Conservation (phyloP, 2,329 filamentous ascomycete species). For the Phaeosphaeria sp. region DNA sequence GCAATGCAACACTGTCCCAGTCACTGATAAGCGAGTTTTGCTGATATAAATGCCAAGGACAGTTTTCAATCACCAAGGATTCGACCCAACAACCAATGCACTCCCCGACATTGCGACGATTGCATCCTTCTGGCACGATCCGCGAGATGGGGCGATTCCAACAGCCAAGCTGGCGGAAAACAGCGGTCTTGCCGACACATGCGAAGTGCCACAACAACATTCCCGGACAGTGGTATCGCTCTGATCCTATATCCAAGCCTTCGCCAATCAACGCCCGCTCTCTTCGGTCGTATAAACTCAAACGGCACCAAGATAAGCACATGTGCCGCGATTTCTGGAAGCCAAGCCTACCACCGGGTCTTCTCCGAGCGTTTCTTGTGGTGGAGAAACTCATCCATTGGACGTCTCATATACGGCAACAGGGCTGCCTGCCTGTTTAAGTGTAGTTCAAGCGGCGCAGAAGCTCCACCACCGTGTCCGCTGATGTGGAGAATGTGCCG, state of each 20-base stretch:
- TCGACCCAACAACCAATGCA: not conserved
- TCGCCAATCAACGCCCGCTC: constrained; percentile 5
- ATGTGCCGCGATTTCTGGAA: constrained; percentile 21
- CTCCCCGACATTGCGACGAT: not conserved
- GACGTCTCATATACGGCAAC: not conserved
- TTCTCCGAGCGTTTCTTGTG: not conserved
- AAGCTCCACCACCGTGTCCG: not conserved
- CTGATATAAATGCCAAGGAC: not conserved
- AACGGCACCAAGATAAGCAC: constrained; percentile 23
- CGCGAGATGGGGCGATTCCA: not conserved
- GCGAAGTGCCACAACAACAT: not conserved
- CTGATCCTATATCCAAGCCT: not conserved
- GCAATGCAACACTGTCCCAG: not conserved
- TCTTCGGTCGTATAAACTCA: constrained; percentile 4
- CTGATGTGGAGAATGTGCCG: constrained; percentile 13
- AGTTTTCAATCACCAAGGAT: not conserved
- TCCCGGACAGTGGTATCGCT: not conserved
- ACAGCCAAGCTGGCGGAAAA: constrained; percentile 14
- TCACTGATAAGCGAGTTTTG: constrained; percentile 2
- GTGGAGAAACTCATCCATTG: not conserved
- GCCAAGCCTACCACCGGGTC: constrained; percentile 10
- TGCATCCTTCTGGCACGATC: not conserved
- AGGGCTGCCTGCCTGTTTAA: constrained; percentile 24
- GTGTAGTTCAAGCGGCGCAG: constrained; percentile 8
- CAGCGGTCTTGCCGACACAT: constrained; percentile 6